A percentile compares a stretch with the other conserved stretches of the same genome.
These are phyloP conservation scores for Cokeromyces recurvatus DNA, from an alignment of 371 early-diverging fungal genomes.

Conservation along the genomic window DNA sequence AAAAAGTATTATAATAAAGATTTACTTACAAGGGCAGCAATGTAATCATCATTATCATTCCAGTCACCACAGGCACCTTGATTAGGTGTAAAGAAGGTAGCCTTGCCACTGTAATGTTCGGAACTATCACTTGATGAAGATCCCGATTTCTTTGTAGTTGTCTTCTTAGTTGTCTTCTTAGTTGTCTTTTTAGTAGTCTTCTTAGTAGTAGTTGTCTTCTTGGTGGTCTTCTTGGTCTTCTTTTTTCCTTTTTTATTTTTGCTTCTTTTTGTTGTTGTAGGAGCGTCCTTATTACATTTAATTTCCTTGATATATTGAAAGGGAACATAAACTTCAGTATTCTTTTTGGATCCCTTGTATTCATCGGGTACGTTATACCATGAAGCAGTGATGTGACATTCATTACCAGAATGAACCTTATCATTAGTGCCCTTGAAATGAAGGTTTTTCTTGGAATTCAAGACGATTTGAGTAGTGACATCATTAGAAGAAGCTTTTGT, in stretches of 20 bases:
- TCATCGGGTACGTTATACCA: slow-evolving; percentile 13
- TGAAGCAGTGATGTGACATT: slow-evolving; percentile 7
- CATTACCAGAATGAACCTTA: slow-evolving; percentile 8
- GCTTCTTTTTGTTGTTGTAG: slow-evolving; percentile 6
- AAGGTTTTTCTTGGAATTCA: slow-evolving; percentile 1
- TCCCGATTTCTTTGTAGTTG: slow-evolving; percentile 7
- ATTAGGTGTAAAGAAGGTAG: slow-evolving; percentile 34
- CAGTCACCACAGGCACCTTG: slow-evolving; percentile 38
- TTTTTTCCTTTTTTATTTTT: too few relatives aligned
- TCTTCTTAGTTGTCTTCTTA: slow-evolving; percentile 9
- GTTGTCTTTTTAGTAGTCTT: slow-evolving; percentile 13
- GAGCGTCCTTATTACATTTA: slow-evolving; percentile 9
- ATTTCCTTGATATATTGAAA: slow-evolving; percentile 1
- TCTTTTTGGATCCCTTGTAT: neutral
- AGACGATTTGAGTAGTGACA: slow-evolving; percentile 7
- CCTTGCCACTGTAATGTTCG: slow-evolving; percentile 18
- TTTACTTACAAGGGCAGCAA: slow-evolving; percentile 28
- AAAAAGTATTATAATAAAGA: neutral
- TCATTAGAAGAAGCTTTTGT: neutral
- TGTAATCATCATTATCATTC: slow-evolving; percentile 24
- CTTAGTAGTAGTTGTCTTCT: slow-evolving; percentile 12
- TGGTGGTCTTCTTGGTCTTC: slow-evolving; percentile 15
- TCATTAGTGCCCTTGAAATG: slow-evolving; percentile 2
- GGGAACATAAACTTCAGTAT: slow-evolving; percentile 13
- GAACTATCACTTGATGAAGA: neutral